These are phyloP conservation scores for Fraxinus cuspidata DNA, from an alignment of 257 asterid species.

Conservation along the genomic window DNA sequence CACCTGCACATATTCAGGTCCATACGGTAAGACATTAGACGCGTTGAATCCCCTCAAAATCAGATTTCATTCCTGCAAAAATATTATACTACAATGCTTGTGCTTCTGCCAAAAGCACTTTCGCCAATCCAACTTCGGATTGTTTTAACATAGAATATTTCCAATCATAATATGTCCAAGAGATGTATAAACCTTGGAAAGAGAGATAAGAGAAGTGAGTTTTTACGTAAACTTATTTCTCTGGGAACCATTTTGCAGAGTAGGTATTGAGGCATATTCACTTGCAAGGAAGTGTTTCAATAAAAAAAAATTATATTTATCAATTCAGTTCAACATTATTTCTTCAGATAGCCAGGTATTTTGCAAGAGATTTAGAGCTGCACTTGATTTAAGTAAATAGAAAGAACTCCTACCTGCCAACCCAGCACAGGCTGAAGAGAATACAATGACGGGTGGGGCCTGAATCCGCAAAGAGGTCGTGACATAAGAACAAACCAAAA, in stretches of 20 bases:
- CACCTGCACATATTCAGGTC: conserved; percentile 57
- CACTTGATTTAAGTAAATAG: background rate
- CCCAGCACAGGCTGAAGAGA: conserved; percentile 94
- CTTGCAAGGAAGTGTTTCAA: background rate
- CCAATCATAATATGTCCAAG: background rate
- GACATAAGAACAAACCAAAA: conserved; percentile 20
- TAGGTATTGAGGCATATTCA: background rate
- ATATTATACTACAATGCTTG: background rate
- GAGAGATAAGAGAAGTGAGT: background rate
- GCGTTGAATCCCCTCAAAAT: background rate
- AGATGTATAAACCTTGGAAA: background rate
- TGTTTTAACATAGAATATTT: background rate
- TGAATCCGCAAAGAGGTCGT: conserved; percentile 38
- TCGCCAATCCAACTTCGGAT: background rate
- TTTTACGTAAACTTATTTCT: background rate
- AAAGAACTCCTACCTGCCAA: conserved; percentile 59
- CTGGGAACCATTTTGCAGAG: background rate
- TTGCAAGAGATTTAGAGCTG: conserved; percentile 11
- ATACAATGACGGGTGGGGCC: conserved; percentile 87
- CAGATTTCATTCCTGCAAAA: background rate
- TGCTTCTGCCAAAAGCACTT: background rate
- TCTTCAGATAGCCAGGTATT: conserved; percentile 4
- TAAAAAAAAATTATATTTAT: background rate
- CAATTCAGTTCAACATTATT: background rate
- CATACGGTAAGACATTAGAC: conserved; percentile 15